These are phyloP conservation scores for Ilyonectria destructans DNA, from an alignment of 2,329 filamentous ascomycete species.

Conservation along the genomic window DNA sequence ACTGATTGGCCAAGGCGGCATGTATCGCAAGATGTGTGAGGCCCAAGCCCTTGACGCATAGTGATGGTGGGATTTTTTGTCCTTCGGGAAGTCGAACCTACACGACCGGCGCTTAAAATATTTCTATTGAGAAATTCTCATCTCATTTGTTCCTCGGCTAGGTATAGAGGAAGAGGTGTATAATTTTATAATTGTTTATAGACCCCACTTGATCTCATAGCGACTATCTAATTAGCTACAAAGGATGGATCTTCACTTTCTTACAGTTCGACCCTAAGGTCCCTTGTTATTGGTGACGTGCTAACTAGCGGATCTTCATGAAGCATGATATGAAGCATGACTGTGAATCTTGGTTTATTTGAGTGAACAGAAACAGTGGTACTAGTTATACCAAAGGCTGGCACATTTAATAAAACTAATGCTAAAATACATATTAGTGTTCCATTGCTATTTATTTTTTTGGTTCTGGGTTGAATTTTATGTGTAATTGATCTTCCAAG, in stretches of 20 bases:
- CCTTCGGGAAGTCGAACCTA: background rate
- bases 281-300: background rate
- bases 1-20: constrained; percentile 62
- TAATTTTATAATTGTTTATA: background rate
- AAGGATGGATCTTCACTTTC: background rate
- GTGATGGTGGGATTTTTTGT: background rate
- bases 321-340: too few relatives aligned
- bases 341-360: too few relatives aligned
- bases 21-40: constrained; percentile 68
- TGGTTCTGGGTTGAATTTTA: too few relatives aligned
- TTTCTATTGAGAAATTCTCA: background rate
- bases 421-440: too few relatives aligned
- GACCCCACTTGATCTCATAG: background rate
- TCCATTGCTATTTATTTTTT: too few relatives aligned
- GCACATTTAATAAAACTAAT: too few relatives aligned
- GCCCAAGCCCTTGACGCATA: constrained; percentile 55
- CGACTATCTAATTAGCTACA: background rate
- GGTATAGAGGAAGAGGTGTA: background rate
- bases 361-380: too few relatives aligned
- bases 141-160: background rate
- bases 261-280: background rate
- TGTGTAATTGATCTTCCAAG: too few relatives aligned
- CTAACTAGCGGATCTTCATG: too few relatives aligned
- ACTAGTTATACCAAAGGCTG: too few relatives aligned
- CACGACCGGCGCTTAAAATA: constrained; percentile 16